Evolutionary conservation across 306 rosid genomes (phyloP).

Genomic region (Sesbania bispinosa): DNA sequence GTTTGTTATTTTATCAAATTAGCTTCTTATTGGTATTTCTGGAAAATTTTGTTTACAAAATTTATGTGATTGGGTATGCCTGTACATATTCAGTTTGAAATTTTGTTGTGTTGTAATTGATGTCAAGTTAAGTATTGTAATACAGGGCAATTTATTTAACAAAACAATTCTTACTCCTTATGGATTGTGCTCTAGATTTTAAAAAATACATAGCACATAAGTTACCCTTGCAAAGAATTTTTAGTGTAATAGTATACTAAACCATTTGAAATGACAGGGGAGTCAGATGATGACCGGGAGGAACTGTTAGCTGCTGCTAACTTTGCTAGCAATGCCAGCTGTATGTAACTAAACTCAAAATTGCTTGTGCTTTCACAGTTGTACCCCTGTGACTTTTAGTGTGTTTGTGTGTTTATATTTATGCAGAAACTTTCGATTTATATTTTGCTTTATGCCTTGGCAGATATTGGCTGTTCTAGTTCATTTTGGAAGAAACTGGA

Average conservation of each 20-base stretch:
- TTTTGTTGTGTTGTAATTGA: neutral
- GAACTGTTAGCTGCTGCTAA: conserved; percentile 73
- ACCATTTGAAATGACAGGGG: conserved; percentile 51
- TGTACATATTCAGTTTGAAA: conserved; percentile 7
- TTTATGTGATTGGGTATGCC: neutral
- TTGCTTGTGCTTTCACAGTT: conserved; percentile 6
- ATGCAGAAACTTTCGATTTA: neutral
- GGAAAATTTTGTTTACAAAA: neutral
- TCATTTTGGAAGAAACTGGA: conserved; percentile 83
- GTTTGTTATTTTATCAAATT: neutral
- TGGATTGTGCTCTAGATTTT: neutral
- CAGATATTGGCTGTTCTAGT: conserved; percentile 73
- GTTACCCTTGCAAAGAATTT: conserved; percentile 6
- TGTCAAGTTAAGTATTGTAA: neutral
- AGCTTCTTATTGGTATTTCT: neutral
- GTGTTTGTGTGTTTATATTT: neutral
- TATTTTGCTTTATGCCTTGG: conserved; percentile 21
- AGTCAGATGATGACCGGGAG: conserved; percentile 63
- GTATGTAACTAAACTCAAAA: conserved; percentile 49
- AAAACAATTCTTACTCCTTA: neutral
- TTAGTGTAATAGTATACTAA: conserved; percentile 11
- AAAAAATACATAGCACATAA: neutral
- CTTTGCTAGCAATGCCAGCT: conserved; percentile 59
- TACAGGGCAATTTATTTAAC: neutral
- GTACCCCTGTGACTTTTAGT: neutral